phyloP scores from a whole-genome alignment of 345 rosid species.

The Noccaea caerulescens region DNA sequence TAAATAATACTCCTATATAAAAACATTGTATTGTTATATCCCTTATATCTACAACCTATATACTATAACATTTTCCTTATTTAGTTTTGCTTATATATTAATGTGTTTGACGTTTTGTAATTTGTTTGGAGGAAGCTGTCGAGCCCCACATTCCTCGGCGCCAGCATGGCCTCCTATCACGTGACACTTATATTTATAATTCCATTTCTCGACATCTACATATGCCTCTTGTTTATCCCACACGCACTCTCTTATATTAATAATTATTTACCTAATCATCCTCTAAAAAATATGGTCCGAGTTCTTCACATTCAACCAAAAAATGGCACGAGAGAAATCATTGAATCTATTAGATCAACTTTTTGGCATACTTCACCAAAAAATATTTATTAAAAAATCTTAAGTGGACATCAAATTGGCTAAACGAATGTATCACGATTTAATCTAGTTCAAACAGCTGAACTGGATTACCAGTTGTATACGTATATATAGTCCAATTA shows the following conservation, averaged over 20 bases:
- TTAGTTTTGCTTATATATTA: conserved; percentile 4
- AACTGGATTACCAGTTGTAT: no score
- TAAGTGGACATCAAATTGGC: not conserved
- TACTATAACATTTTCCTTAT: not conserved
- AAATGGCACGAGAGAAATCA: not conserved
- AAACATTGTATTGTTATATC: not conserved
- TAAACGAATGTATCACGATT: not conserved
- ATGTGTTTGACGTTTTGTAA: conserved; percentile 32
- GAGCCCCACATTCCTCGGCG: conserved; percentile 82
- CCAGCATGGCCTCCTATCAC: conserved; percentile 62
- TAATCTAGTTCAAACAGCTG: no score
- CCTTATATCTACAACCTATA: conserved; percentile 5
- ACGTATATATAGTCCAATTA: no score
- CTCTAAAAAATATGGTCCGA: not conserved
- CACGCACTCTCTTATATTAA: conserved; percentile 13
- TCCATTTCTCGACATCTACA: conserved; percentile 29
- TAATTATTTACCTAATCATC: not conserved
- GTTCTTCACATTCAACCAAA: no score
- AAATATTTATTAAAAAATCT: not conserved
- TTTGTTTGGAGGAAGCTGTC: conserved; percentile 41
- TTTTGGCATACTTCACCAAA: not conserved
- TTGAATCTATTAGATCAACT: not conserved
- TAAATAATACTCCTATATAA: not conserved
- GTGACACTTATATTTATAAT: conserved; percentile 48
- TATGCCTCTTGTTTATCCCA: conserved; percentile 37